phyloP scores from a whole-genome alignment of 257 asterid species.

The Solanum lignicaule region DNA sequence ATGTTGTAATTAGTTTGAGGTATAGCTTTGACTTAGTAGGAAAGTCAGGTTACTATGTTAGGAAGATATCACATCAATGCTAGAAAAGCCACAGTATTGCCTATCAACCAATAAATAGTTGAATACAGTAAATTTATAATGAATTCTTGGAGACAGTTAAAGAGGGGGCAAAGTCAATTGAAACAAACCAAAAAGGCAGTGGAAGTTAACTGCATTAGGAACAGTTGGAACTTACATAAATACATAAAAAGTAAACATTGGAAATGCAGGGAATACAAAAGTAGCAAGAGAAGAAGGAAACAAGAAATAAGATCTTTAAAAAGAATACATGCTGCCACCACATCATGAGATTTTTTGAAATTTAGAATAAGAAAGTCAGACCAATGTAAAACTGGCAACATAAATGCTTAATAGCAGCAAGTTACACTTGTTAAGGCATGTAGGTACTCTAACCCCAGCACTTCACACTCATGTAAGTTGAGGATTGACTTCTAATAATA shows the following conservation, averaged over 20 bases:
- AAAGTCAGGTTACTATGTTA: not conserved
- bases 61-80: not conserved
- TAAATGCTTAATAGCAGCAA: not conserved
- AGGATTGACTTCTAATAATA: not conserved
- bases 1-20: not conserved
- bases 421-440: not conserved
- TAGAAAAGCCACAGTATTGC: not conserved
- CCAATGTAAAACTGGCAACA: not conserved
- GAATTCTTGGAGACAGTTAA: not conserved
- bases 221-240: not conserved
- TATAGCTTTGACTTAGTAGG: not conserved
- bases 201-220: not conserved
- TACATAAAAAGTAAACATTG: not conserved
- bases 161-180: not conserved
- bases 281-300: not conserved
- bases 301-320: not conserved
- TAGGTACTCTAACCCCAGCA: not conserved
- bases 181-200: not conserved
- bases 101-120: not conserved
- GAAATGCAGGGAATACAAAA: not conserved
- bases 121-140: not conserved
- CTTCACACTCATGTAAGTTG: not conserved
- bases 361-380: not conserved
- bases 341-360: not conserved
- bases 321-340: not conserved